These are phyloP conservation scores for Exophiala dermatitidis DNA, from an alignment of 2,329 filamentous ascomycete species.

Conservation along the genomic window DNA sequence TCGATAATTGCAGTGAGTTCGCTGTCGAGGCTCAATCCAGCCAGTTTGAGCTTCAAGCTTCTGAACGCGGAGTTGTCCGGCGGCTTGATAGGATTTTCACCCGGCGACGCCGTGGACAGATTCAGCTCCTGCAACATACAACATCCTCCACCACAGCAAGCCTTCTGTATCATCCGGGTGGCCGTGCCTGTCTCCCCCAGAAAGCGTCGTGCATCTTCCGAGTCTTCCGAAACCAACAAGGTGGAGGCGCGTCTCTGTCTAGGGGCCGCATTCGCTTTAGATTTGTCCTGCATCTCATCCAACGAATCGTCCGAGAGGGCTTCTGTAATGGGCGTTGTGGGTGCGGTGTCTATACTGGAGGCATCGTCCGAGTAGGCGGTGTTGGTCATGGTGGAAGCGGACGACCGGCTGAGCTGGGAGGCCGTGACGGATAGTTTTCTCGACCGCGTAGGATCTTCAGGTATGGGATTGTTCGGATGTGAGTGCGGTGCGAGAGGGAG, in stretches of 20 bases:
- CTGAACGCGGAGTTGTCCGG: conserved; percentile 82
- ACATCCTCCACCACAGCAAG: conserved; percentile 59
- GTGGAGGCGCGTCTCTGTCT: conserved; percentile 41
- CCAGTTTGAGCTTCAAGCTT: conserved; percentile 68
- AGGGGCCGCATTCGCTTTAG: conserved; percentile 22
- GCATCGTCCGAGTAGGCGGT: conserved; percentile 29
- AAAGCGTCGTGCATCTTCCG: conserved; percentile 52
- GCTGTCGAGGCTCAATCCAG: conserved; percentile 62
- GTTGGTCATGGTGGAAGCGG: conserved; percentile 31
- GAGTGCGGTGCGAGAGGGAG: conserved; percentile 34
- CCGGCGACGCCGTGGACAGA: conserved; percentile 39
- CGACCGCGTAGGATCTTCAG: conserved; percentile 40
- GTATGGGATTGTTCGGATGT: conserved; percentile 43
- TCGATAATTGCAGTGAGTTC: conserved; percentile 63
- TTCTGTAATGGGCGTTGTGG: conserved; percentile 38
- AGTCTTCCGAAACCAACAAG: conserved; percentile 49
- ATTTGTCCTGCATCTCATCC: conserved; percentile 20
- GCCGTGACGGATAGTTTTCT: conserved; percentile 35
- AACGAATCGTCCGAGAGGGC: conserved; percentile 31
- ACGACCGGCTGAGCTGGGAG: conserved; percentile 29
- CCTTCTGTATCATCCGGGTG: conserved; percentile 55
- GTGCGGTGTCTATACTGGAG: conserved; percentile 34
- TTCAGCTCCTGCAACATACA: conserved; percentile 53
- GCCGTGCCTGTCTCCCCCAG: conserved; percentile 46
- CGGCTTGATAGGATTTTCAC: conserved; percentile 43